Evolutionary conservation across 1,139 yeast genomes (phyloP).

Genomic region (Geotrichum restrictum): DNA sequence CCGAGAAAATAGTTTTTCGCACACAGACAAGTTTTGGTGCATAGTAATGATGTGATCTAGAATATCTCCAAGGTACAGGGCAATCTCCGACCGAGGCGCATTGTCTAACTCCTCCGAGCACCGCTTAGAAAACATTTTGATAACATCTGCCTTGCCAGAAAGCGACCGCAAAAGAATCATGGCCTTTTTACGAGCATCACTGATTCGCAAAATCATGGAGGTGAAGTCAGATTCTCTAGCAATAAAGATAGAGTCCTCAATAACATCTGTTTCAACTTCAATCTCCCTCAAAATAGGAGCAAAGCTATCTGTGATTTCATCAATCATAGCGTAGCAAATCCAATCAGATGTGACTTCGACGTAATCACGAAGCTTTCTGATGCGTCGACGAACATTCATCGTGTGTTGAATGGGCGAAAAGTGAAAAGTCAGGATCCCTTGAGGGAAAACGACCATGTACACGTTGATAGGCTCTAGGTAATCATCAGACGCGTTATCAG

Average conservation of each 20-base stretch:
- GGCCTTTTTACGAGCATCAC: constrained; percentile 82
- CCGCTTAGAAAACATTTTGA: constrained; percentile 93
- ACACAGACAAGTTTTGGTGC: constrained; percentile 85
- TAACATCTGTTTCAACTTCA: constrained; percentile 87
- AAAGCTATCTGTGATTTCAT: constrained; percentile 90
- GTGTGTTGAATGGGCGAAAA: constrained; percentile 77
- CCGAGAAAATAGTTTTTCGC: constrained; percentile 88
- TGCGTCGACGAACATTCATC: constrained; percentile 85
- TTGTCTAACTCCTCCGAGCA: constrained; percentile 66
- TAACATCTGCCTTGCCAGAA: constrained; percentile 94
- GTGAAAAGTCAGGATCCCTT: constrained; percentile 82
- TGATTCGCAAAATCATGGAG: constrained; percentile 70
- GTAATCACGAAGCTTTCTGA: constrained; percentile 82
- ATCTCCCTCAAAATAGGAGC: constrained; percentile 85
- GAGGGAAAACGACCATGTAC: constrained; percentile 80
- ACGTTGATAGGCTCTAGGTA: constrained; percentile 86
- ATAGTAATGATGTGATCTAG: constrained; percentile 96
- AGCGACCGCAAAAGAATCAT: constrained; percentile 88
- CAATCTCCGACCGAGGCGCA: constrained; percentile 44
- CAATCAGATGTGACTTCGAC: constrained; percentile 89
- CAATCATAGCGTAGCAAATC: constrained; percentile 89
- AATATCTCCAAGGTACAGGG: constrained; percentile 86
- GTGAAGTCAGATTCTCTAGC: constrained; percentile 58
- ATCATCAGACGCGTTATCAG: constrained; percentile 60
- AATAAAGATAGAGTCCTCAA: constrained; percentile 76